Conservation (phyloP, 1,139 yeast species). For the Magnusiomyces tetraspermus region DNA sequence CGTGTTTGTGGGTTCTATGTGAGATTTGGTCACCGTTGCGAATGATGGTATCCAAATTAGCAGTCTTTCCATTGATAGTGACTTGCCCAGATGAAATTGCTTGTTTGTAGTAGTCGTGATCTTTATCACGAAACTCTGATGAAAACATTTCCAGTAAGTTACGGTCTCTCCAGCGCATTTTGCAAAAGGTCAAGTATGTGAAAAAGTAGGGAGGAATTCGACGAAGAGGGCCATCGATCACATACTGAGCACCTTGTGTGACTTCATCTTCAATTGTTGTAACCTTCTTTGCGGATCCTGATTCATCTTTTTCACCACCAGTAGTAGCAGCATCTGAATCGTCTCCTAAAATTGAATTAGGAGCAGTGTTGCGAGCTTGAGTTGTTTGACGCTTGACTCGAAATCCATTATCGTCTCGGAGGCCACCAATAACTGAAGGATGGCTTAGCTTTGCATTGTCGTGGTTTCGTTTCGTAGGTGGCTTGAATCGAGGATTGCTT, state of each 20-base stretch:
- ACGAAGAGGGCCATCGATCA: conserved; percentile 40
- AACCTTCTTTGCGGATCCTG: conserved; percentile 9
- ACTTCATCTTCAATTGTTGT: conserved; percentile 29
- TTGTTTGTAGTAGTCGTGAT: conserved; percentile 45
- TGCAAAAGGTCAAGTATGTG: conserved; percentile 86
- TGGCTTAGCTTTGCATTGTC: background rate
- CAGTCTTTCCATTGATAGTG: conserved; percentile 53
- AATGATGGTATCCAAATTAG: conserved; percentile 56
- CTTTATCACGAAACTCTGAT: conserved; percentile 76
- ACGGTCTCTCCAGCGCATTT: conserved; percentile 81
- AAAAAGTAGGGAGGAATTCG: conserved; percentile 77
- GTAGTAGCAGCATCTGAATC: background rate
- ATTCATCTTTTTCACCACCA: too few relatives aligned
- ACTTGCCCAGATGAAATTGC: conserved; percentile 65
- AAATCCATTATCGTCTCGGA: conserved; percentile 24
- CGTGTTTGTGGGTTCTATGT: conserved; percentile 82
- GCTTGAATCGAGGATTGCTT: conserved; percentile 1
- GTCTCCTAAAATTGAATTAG: conserved; percentile 10
- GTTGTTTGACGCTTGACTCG: conserved; percentile 23
- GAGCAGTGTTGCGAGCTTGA: conserved; percentile 17
- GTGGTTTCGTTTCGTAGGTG: background rate
- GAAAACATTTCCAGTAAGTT: conserved; percentile 66
- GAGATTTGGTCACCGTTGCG: conserved; percentile 77
- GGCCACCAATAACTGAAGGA: conserved; percentile 3
- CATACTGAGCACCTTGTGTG: conserved; percentile 33